Evolutionary conservation across 2,329 filamentous ascomycete genomes (phyloP).

Genomic region (Talaromyces sp.): DNA sequence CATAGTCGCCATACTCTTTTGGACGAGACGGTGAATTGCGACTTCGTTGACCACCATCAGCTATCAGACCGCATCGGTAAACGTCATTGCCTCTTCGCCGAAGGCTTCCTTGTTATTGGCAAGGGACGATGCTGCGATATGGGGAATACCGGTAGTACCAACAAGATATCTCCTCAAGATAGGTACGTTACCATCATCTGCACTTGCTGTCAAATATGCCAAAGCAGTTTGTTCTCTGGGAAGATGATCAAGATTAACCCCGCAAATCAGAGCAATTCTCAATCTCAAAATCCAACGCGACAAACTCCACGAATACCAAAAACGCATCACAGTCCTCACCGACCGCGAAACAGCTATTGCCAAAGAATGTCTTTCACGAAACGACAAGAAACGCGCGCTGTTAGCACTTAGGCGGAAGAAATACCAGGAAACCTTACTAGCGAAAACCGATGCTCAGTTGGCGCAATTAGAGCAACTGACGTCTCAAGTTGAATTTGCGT

Average conservation of each 20-base stretch:
- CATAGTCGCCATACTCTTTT: background rate
- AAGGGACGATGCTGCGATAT: conserved; percentile 41
- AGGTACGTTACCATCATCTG: conserved; percentile 56
- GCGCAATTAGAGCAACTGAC: conserved; percentile 88
- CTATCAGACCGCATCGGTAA: background rate
- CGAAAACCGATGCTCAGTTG: conserved; percentile 89
- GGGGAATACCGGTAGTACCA: conserved; percentile 62
- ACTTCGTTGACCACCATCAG: background rate
- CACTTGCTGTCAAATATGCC: background rate
- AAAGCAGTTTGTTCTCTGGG: background rate
- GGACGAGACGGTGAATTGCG: background rate
- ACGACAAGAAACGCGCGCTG: conserved; percentile 77
- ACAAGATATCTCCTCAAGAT: conserved; percentile 75
- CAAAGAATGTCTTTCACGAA: conserved; percentile 71
- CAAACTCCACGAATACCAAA: conserved; percentile 94
- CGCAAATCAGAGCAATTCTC: conserved; percentile 72
- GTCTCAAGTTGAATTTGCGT: conserved; percentile 86
- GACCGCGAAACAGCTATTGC: conserved; percentile 84
- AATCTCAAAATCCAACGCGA: conserved; percentile 98
- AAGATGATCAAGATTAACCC: background rate
- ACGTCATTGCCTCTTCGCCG: conserved; percentile 2
- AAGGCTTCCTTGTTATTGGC: conserved; percentile 3
- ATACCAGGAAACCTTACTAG: conserved; percentile 86
- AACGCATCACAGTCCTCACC: conserved; percentile 80
- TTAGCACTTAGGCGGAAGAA: conserved; percentile 91